Evolutionary conservation across 192 early-diverging fungal species (phyloP).

Genomic region (Coemansia sp.): DNA sequence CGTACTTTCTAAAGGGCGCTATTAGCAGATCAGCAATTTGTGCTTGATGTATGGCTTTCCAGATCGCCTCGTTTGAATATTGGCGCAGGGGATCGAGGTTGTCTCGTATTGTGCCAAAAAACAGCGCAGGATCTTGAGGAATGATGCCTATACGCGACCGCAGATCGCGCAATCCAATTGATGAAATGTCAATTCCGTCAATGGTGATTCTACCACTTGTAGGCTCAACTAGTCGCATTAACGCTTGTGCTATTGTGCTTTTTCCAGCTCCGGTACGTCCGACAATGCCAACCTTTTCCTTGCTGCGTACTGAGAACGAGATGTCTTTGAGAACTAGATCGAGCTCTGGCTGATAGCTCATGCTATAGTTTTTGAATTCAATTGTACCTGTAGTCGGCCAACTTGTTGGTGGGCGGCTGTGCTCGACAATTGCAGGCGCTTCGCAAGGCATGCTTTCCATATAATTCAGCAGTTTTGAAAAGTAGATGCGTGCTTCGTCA

Average conservation of each 20-base stretch:
- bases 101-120: constrained; percentile 63
- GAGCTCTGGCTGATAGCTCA: constrained; percentile 14
- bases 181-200: constrained; percentile 61
- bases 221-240: constrained; percentile 70
- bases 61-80: constrained; percentile 62
- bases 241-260: constrained; percentile 58
- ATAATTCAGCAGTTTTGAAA: background rate
- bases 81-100: constrained; percentile 68
- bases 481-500: background rate
- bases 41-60: constrained; percentile 60
- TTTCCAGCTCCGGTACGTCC: constrained; percentile 84
- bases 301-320: constrained; percentile 55
- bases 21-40: constrained; percentile 46
- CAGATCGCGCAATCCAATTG: constrained; percentile 61
- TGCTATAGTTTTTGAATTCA: constrained; percentile 36
- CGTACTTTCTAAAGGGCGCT: constrained; percentile 15
- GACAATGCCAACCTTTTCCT: constrained; percentile 79
- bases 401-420: constrained; percentile 49
- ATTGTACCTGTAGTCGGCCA: constrained; percentile 75
- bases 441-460: constrained; percentile 42
- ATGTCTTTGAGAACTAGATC: constrained; percentile 41
- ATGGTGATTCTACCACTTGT: constrained; percentile 55
- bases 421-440: constrained; percentile 61
- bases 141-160: constrained; percentile 64
- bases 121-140: constrained; percentile 71